These are phyloP conservation scores for Aspergillus wentii DNA, from an alignment of 495 filamentous ascomycete species.

Conservation along the genomic window DNA sequence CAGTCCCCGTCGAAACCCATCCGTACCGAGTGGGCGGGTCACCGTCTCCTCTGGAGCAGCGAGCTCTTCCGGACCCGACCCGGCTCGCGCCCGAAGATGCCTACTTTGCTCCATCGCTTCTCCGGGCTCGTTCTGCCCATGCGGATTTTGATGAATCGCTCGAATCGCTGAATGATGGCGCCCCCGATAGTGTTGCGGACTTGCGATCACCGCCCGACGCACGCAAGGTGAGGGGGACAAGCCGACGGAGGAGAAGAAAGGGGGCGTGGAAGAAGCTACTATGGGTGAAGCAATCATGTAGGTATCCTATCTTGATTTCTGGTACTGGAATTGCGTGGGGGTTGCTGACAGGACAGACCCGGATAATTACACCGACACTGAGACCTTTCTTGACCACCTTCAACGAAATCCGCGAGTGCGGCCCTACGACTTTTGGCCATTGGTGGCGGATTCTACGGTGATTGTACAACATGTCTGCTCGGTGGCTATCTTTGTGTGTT, in stretches of 20 bases:
- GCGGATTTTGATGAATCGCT: constrained; percentile 34
- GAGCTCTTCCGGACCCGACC: constrained; percentile 47
- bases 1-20: constrained; percentile 42
- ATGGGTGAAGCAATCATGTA: constrained; percentile 97
- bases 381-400: constrained; percentile 91
- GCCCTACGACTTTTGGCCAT: constrained; percentile 96
- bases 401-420: constrained; percentile 92
- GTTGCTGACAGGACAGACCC: constrained; percentile 57
- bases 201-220: constrained; percentile 36
- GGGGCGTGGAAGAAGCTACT: constrained; percentile 88
- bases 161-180: constrained; percentile 25
- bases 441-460: constrained; percentile 91
- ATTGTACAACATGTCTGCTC: constrained; percentile 96
- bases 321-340: no score
- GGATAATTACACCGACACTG: constrained; percentile 96
- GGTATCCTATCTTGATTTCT: no score
- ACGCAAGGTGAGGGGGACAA: constrained; percentile 47
- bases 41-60: constrained; percentile 38
- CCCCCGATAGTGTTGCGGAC: constrained; percentile 27
- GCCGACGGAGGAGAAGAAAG: constrained; percentile 59
- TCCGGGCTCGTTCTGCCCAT: constrained; percentile 45
- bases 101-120: constrained; percentile 56
- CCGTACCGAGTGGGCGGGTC: constrained; percentile 32
- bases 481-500: constrained; percentile 89
- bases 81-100: constrained; percentile 82